Evolutionary conservation across 768 basidiomycete genomes (phyloP).

Genomic region (Agrocybe chaxingu): DNA sequence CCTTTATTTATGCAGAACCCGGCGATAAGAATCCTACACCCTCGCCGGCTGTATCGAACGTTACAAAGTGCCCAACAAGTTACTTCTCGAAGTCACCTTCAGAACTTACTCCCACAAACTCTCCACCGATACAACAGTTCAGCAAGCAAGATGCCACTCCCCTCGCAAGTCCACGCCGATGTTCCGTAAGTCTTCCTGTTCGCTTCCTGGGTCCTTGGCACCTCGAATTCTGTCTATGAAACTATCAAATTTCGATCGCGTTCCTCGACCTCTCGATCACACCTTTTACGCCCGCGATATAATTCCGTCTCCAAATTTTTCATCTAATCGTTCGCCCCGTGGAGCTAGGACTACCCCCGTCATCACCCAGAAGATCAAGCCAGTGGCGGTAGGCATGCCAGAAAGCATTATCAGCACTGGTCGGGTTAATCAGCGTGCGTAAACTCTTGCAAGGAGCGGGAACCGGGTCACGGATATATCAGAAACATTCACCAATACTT

Average conservation of each 20-base stretch:
- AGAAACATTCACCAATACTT: background rate
- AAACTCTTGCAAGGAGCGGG: background rate
- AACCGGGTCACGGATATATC: background rate
- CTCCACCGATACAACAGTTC: background rate
- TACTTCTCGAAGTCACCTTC: no score
- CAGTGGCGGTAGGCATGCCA: constrained; percentile 12
- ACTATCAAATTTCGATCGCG: no score
- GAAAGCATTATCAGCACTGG: constrained; percentile 8
- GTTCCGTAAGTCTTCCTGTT: constrained; percentile 18
- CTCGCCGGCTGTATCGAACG: constrained; percentile 8
- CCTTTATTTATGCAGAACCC: no score
- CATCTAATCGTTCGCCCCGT: background rate
- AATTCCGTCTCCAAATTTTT: background rate
- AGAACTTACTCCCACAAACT: background rate
- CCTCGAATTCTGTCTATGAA: background rate
- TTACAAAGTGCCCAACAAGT: no score
- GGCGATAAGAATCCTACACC: no score
- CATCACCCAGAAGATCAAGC: constrained; percentile 12
- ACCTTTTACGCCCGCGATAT: background rate
- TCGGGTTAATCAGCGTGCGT: constrained; percentile 11
- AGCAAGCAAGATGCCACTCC: constrained; percentile 28
- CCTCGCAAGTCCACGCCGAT: constrained; percentile 24
- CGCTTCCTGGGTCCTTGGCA: background rate
- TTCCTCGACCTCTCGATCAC: background rate
- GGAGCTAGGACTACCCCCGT: constrained; percentile 14